These are phyloP conservation scores for Leptographium wingfieldii DNA, from an alignment of 2,329 filamentous ascomycete species.

Conservation along the genomic window DNA sequence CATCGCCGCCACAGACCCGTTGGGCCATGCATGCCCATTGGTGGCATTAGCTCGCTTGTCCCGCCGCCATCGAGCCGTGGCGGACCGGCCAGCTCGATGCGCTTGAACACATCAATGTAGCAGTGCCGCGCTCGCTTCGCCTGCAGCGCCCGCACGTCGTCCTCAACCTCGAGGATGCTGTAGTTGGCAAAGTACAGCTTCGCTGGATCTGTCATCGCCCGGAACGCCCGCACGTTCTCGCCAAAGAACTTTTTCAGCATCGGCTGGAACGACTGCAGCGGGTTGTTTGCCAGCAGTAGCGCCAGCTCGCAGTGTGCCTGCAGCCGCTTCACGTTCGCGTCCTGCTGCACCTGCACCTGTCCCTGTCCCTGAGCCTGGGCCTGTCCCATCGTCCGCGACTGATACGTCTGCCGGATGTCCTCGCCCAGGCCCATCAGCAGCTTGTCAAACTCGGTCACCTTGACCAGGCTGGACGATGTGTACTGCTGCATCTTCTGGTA, in stretches of 20 bases:
- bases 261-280: slow-evolving; percentile 33
- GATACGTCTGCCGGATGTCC: slow-evolving; percentile 40
- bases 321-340: slow-evolving; percentile 29
- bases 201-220: slow-evolving; percentile 48
- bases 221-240: slow-evolving; percentile 44
- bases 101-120: slow-evolving; percentile 45
- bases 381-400: slow-evolving; percentile 17
- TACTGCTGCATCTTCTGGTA: slow-evolving; percentile 42
- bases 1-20: slow-evolving; percentile 31
- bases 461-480: slow-evolving; percentile 39
- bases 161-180: slow-evolving; percentile 51
- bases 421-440: slow-evolving; percentile 37
- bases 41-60: not conserved
- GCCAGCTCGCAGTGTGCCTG: slow-evolving; percentile 38
- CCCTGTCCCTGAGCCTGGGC: slow-evolving; percentile 9
- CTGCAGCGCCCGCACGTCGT: slow-evolving; percentile 37
- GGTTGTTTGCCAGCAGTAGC: slow-evolving; percentile 36
- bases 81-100: slow-evolving; percentile 31
- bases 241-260: slow-evolving; percentile 56
- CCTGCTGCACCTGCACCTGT: slow-evolving; percentile 23
- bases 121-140: slow-evolving; percentile 23
- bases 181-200: slow-evolving; percentile 64
- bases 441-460: slow-evolving; percentile 48
- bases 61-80: not conserved
- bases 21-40: slow-evolving; percentile 26